Percentiles rank a stretch among this genome's conserved stretches.
These are phyloP conservation scores for Scytalidium sp. DNA, from an alignment of 2,329 filamentous ascomycete species.

Conservation along the genomic window DNA sequence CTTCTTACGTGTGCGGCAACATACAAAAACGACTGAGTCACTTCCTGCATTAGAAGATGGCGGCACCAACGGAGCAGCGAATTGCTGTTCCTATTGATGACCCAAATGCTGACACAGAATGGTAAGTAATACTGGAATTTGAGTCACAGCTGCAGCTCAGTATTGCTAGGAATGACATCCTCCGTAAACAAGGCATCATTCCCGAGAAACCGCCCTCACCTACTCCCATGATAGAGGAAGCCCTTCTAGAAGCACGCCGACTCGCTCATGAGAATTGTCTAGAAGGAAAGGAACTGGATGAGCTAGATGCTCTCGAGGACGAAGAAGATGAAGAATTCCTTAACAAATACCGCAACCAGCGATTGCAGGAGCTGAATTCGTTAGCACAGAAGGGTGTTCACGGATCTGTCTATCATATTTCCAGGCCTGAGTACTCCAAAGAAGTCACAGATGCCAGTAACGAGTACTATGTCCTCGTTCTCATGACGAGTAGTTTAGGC, in stretches of 20 bases:
- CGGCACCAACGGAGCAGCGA: conserved; percentile 59
- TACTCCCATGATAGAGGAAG: conserved; percentile 94
- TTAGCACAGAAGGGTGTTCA: conserved; percentile 76
- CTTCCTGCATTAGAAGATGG: conserved; percentile 44
- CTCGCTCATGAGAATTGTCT: conserved; percentile 89
- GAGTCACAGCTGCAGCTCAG: not conserved
- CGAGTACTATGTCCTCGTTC: conserved; percentile 67
- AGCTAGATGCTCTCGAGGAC: conserved; percentile 85
- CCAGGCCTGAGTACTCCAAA: conserved; percentile 88
- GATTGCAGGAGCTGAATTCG: conserved; percentile 75
- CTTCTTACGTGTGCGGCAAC: not conserved
- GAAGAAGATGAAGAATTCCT: conserved; percentile 93
- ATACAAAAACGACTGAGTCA: not conserved
- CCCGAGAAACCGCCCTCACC: conserved; percentile 97
- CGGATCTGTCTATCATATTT: conserved; percentile 87
- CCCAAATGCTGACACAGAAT: conserved; percentile 97
- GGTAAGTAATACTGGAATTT: conserved; percentile 47
- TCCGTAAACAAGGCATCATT: conserved; percentile 93
- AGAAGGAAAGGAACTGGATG: conserved; percentile 91
- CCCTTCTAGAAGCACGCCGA: conserved; percentile 76
- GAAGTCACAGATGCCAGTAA: conserved; percentile 91
- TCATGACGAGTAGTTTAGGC: conserved; percentile 74
- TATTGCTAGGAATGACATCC: conserved; percentile 86
- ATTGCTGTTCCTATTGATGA: conserved; percentile 86
- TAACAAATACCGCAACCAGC: conserved; percentile 82